A percentile compares a stretch with the other conserved stretches of the same genome.
phyloP scores from a whole-genome alignment of 306 rosid genomes.

The Castanopsis chinensis region DNA sequence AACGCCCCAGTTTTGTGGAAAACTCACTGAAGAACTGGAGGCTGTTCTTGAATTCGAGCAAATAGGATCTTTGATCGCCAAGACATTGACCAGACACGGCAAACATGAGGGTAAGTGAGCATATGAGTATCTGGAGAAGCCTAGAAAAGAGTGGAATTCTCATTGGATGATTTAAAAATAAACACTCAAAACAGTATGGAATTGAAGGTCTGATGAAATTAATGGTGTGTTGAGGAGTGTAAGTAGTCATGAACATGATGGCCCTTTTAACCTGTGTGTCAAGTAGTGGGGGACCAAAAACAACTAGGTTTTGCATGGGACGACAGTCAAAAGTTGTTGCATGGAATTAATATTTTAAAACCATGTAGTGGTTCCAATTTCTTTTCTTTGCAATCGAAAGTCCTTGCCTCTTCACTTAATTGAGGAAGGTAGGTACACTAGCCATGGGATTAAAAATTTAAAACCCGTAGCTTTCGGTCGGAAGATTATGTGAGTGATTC shows the following conservation, averaged over 20 bases:
- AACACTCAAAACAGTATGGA: background rate
- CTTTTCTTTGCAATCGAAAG: too few relatives aligned
- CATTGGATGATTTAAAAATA: constrained; percentile 14
- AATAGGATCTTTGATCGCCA: constrained; percentile 33
- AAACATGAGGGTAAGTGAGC: background rate
- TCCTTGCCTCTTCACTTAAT: too few relatives aligned
- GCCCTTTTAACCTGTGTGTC: too few relatives aligned
- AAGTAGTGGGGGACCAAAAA: too few relatives aligned
- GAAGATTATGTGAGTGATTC: too few relatives aligned
- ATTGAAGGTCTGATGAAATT: background rate
- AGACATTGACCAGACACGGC: constrained; percentile 37
- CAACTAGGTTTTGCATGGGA: too few relatives aligned
- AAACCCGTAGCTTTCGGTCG: too few relatives aligned
- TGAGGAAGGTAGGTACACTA: too few relatives aligned
- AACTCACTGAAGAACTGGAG: background rate
- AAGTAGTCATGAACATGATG: background rate
- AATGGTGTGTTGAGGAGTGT: background rate
- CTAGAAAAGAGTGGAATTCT: constrained; percentile 23
- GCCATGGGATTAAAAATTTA: too few relatives aligned
- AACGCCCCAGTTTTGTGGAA: constrained; percentile 28
- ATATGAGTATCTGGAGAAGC: constrained; percentile 5
- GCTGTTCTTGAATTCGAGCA: constrained; percentile 40
- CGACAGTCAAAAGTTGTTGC: too few relatives aligned
- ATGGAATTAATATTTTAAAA: too few relatives aligned
- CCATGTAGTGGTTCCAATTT: too few relatives aligned